These are phyloP conservation scores for Naganishia sp. DNA, from an alignment of 1,284 basidiomycete genomes.

Conservation along the genomic window DNA sequence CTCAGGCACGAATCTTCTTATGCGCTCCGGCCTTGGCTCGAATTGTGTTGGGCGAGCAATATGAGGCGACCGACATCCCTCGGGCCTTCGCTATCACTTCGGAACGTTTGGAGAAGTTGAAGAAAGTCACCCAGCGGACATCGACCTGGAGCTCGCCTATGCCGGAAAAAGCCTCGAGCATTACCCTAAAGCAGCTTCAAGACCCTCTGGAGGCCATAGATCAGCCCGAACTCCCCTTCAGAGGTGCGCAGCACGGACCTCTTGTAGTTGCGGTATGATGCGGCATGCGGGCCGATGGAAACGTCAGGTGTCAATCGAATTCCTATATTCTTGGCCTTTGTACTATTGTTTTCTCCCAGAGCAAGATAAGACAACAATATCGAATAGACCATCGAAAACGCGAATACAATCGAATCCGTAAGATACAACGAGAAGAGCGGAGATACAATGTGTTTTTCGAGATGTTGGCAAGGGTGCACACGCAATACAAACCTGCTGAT, in stretches of 20 bases:
- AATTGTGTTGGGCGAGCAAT: slow-evolving; percentile 40
- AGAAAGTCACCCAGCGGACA: slow-evolving; percentile 4
- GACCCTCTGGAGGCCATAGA: slow-evolving; percentile 9
- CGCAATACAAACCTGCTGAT: not conserved
- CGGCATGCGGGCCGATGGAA: not conserved
- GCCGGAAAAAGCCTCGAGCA: not conserved
- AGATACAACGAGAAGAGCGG: not conserved
- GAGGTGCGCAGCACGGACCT: not conserved
- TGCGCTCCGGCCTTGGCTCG: slow-evolving; percentile 45
- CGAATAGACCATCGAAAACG: not conserved
- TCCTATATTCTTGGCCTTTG: too few relatives aligned
- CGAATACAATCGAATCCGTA: not conserved
- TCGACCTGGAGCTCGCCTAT: not conserved
- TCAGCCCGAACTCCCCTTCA: not conserved
- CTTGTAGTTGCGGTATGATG: slow-evolving; percentile 2
- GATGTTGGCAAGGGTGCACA: not conserved
- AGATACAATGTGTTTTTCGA: not conserved
- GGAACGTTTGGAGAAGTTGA: slow-evolving; percentile 39
- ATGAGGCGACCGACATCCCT: slow-evolving; percentile 42
- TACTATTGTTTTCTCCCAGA: too few relatives aligned
- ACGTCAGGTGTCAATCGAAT: too few relatives aligned
- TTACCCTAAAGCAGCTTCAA: slow-evolving; percentile 14
- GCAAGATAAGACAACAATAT: not conserved
- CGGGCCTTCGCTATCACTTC: slow-evolving; percentile 39
- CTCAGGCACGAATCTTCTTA: slow-evolving; percentile 50